phyloP scores from a whole-genome alignment of 192 early-diverging fungal genomes.

The Dissophora ornata region DNA sequence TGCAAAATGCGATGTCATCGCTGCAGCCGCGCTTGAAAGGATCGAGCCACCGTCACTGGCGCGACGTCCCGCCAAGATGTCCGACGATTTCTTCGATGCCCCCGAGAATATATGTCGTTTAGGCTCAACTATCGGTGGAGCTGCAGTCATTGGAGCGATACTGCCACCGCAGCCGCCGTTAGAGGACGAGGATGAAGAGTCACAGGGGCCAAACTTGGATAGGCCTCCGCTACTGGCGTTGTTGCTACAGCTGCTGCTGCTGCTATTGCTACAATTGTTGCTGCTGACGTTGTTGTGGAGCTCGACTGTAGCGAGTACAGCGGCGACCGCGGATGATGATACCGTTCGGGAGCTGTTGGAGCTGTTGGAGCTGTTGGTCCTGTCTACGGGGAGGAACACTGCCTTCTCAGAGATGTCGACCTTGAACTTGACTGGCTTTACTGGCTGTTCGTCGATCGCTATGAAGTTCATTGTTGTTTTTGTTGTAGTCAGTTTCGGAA shows the following conservation, averaged over 20 bases:
- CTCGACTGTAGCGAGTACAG: constrained; percentile 19
- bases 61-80: constrained; percentile 17
- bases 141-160: no score
- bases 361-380: not conserved
- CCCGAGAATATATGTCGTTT: no score
- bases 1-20: constrained; percentile 25
- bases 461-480: no score
- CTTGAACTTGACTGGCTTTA: constrained; percentile 49
- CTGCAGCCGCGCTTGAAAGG: constrained; percentile 40
- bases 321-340: constrained; percentile 36
- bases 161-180: no score
- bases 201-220: not conserved
- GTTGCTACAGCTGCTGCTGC: constrained; percentile 5
- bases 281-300: constrained; percentile 6
- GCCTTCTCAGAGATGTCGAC: constrained; percentile 42
- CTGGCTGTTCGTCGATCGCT: constrained; percentile 33
- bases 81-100: not conserved
- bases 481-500: no score
- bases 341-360: constrained; percentile 3
- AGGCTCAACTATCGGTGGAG: not conserved
- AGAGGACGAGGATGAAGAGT: constrained; percentile 5
- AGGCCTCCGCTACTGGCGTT: not conserved
- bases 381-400: not conserved
- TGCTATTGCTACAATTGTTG: not conserved
- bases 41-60: constrained; percentile 48